These are phyloP conservation scores for Lathyrus sativus DNA, from an alignment of 306 rosid species.

Conservation along the genomic window DNA sequence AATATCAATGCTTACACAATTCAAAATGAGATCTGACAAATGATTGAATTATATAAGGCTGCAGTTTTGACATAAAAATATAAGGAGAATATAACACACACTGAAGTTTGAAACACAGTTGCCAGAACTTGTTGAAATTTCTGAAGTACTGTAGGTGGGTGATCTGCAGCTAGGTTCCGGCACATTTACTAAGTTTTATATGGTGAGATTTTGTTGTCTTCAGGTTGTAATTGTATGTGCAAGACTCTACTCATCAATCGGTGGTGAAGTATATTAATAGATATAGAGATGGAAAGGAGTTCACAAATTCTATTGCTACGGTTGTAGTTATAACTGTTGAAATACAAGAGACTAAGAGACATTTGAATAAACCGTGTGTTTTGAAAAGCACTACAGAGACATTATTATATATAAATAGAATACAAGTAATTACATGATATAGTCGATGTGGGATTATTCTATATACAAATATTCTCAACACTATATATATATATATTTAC, in stretches of 20 bases:
- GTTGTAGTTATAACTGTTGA: constrained; percentile 1
- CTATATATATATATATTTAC: too few species aligned
- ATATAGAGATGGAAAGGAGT: constrained; percentile 17
- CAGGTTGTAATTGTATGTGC: constrained; percentile 3
- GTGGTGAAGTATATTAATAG: not conserved
- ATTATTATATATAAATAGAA: too few species aligned
- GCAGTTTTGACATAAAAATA: constrained; percentile 30
- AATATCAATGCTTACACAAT: constrained; percentile 25
- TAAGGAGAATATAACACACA: constrained; percentile 8
- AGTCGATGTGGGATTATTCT: too few species aligned
- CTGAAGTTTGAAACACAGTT: constrained; percentile 19
- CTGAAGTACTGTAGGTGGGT: constrained; percentile 6
- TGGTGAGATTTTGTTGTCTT: constrained; percentile 25
- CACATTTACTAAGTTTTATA: constrained; percentile 11
- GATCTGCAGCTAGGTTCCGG: constrained; percentile 20
- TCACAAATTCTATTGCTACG: constrained; percentile 24
- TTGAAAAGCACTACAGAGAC: too few species aligned
- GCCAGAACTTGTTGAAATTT: constrained; percentile 25
- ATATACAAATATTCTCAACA: too few species aligned
- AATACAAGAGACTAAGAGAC: too few species aligned
- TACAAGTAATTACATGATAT: too few species aligned
- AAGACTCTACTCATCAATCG: constrained; percentile 1
- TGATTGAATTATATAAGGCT: constrained; percentile 5
- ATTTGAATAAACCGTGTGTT: too few species aligned
- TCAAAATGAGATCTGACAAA: constrained; percentile 12